Evolutionary conservation across 176 grass and related monocot genomes (phyloP), one percentile per base, ranked within the genome.

Genomic region (Oryza meyeriana): DNA sequence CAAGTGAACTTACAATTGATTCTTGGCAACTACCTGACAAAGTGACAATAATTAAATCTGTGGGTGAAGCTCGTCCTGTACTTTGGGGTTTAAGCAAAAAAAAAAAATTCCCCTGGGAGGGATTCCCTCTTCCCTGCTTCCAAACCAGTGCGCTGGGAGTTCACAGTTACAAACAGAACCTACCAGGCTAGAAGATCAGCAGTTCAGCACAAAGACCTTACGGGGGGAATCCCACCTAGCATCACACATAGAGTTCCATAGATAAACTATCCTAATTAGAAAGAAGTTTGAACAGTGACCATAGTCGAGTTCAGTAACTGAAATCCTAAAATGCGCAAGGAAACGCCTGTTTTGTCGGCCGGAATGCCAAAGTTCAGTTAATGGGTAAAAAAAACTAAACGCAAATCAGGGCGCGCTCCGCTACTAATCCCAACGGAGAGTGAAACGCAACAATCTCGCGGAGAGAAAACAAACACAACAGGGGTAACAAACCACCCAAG

Each of bases 261-360:
- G 34, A 44, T n/a, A n/a, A n/a, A n/a, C n/a, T n/a, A n/a, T n/a
- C n/a, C n/a, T n/a, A n/a, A n/a, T n/a, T n/a, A n/a, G 18, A 32
- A 16, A 8, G 69, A 67, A 42, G 42, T 55, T 18, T 55, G 40
- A 79, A 72, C 40, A 74, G 44, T 29, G 7, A 69, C 45, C 18
- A 66, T 3, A 67, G 35, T 29, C 34, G 81, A 79, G 61, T 61
- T 35, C 50, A 62, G 47, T 80, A 69, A 84, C 81, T 38, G 48
- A 80, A 79, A 59, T 28, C 16, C 76, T 66, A 38, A 59, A 67
- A 32, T 14, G 17, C 74, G 14, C 32, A 24, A 73, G 55, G 14
- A 52, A 61, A 69, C 76, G 69, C 30, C 26, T 61, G 80, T 61
- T 66, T 33, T 4, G 27, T 72, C 10, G 1, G 33, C 59, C 50